Conservation (phyloP, 805 yeast genomes). For the Alloascoidea hylecoeti region DNA sequence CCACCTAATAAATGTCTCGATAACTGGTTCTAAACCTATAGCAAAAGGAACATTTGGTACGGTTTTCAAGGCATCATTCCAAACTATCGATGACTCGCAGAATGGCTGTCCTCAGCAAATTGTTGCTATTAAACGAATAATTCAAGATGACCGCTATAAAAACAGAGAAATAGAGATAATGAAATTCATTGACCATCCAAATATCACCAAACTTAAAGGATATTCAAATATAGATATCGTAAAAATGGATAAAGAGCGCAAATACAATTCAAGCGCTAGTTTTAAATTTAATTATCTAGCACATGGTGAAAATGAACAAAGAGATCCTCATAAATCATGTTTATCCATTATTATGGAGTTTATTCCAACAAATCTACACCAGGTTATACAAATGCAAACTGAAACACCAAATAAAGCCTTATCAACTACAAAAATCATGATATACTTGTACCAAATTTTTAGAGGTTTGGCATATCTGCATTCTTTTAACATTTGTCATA, state of each 20-base stretch:
- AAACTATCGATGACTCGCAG: background rate
- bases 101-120: background rate
- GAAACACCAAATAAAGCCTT: conserved; percentile 33
- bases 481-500: conserved; percentile 41
- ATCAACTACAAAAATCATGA: conserved; percentile 65
- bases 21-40: background rate
- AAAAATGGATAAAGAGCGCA: too few species aligned
- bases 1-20: background rate
- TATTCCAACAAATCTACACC: background rate
- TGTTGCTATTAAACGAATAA: background rate
- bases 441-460: conserved; percentile 58
- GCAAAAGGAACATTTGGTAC: conserved; percentile 1
- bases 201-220: conserved; percentile 41
- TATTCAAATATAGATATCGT: background rate
- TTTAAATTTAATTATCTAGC: background rate
- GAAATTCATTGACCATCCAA: conserved; percentile 68
- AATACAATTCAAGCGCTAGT: too few species aligned
- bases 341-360: background rate
- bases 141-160: conserved; percentile 29
- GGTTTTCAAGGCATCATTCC: background rate
- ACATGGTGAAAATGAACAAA: background rate
- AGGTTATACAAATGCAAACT: background rate
- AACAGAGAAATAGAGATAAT: conserved; percentile 68
- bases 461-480: conserved; percentile 46
- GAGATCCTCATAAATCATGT: background rate